phyloP scores from a whole-genome alignment of 1,139 yeast species.

The Geotrichum candidum region DNA sequence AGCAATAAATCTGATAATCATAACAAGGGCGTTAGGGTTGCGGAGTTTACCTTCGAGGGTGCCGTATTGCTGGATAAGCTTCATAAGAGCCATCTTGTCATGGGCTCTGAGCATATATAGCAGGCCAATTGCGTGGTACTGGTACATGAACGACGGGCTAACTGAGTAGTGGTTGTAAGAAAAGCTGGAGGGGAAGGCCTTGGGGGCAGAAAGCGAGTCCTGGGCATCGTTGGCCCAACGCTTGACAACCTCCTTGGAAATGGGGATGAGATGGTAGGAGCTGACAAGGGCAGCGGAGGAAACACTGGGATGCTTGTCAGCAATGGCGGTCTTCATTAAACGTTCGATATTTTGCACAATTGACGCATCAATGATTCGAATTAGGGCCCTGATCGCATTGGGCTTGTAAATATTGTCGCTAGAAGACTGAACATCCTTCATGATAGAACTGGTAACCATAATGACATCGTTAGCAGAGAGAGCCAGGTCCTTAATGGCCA shows the following conservation, averaged over 20 bases:
- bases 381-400: slow-evolving; percentile 87
- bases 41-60: slow-evolving; percentile 42
- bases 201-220: slow-evolving; percentile 70
- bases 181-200: slow-evolving; percentile 49
- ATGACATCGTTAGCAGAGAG: slow-evolving; percentile 82
- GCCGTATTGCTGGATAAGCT: slow-evolving; percentile 75
- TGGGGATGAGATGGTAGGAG: slow-evolving; percentile 82
- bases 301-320: slow-evolving; percentile 80
- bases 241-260: slow-evolving; percentile 85
- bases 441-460: slow-evolving; percentile 96
- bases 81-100: slow-evolving; percentile 91
- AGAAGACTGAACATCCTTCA: slow-evolving; percentile 88
- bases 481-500: slow-evolving; percentile 87
- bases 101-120: slow-evolving; percentile 82
- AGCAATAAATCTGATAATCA: slow-evolving; percentile 76
- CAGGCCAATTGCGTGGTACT: slow-evolving; percentile 92
- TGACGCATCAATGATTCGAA: slow-evolving; percentile 83
- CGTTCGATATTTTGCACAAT: slow-evolving; percentile 95
- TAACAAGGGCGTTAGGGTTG: slow-evolving; percentile 61
- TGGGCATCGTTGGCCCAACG: slow-evolving; percentile 92
- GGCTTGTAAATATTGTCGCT: slow-evolving; percentile 85
- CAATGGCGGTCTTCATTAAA: slow-evolving; percentile 85
- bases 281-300: slow-evolving; percentile 91
- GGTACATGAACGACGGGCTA: slow-evolving; percentile 59
- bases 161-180: slow-evolving; percentile 24